These are phyloP conservation scores for Lasiosphaeriaceae sp. DNA, from an alignment of 495 filamentous ascomycete genomes.

Conservation along the genomic window DNA sequence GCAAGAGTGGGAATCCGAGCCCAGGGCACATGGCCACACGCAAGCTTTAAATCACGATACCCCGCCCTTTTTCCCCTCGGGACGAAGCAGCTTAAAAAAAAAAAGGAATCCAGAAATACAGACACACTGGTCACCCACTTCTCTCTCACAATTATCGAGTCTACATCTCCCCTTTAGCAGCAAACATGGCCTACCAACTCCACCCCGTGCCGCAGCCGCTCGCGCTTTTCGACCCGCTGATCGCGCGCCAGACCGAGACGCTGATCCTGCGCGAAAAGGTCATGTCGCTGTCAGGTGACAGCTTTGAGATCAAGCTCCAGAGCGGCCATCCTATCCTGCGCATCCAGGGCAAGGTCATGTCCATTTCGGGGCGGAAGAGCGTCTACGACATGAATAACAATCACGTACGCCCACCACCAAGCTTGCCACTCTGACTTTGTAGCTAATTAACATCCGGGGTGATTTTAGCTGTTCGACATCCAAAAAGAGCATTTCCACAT, in stretches of 20 bases:
- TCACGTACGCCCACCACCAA: conserved; percentile 30
- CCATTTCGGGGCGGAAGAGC: conserved; percentile 40
- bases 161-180: background rate
- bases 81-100: no score
- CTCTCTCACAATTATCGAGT: background rate
- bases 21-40: no score
- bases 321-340: conserved; percentile 47
- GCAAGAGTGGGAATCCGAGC: no score
- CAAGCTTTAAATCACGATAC: no score
- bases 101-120: no score
- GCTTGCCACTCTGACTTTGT: no score
- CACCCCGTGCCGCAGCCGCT: conserved; percentile 33
- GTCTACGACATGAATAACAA: conserved; percentile 42
- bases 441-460: no score
- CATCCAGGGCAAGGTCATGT: conserved; percentile 46
- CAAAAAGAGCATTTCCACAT: conserved; percentile 47
- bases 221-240: conserved; percentile 45
- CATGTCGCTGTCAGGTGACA: conserved; percentile 47
- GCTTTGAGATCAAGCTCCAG: conserved; percentile 48
- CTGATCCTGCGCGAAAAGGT: conserved; percentile 54
- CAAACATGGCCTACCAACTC: conserved; percentile 22
- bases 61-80: no score
- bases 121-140: no score
- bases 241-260: conserved; percentile 42
- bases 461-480: conserved; percentile 41